phyloP scores from a whole-genome alignment of 2,329 filamentous ascomycete genomes.

The Neonectria coccinea region DNA sequence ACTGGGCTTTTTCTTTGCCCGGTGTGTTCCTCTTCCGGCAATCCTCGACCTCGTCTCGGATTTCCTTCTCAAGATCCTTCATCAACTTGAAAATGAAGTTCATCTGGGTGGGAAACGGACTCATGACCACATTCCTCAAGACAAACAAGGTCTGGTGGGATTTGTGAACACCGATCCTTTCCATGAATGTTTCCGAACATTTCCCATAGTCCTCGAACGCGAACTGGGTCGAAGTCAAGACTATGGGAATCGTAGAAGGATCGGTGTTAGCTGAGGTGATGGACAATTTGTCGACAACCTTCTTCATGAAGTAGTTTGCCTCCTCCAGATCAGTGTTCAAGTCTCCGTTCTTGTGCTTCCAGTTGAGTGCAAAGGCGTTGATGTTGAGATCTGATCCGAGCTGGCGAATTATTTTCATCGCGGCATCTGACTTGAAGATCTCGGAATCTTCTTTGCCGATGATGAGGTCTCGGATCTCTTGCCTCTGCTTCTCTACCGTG shows the following conservation, averaged over 20 bases:
- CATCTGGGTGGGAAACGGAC: constrained; percentile 55
- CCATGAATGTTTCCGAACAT: constrained; percentile 56
- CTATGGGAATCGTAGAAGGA: constrained; percentile 55
- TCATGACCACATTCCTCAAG: constrained; percentile 62
- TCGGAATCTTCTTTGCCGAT: constrained; percentile 52
- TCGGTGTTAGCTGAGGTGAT: constrained; percentile 55
- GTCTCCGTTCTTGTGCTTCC: constrained; percentile 51
- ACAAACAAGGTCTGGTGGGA: constrained; percentile 56
- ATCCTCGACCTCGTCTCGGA: constrained; percentile 46
- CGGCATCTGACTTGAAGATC: constrained; percentile 51
- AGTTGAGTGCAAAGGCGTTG: constrained; percentile 60
- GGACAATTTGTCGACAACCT: constrained; percentile 56
- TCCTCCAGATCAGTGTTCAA: constrained; percentile 60
- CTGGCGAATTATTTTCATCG: constrained; percentile 53
- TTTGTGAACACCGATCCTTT: constrained; percentile 51
- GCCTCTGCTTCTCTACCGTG: constrained; percentile 50
- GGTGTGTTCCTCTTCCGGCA: constrained; percentile 52
- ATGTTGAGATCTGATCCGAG: constrained; percentile 62
- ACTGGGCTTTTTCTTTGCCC: constrained; percentile 51
- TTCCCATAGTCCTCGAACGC: constrained; percentile 53
- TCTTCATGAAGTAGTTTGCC: constrained; percentile 61
- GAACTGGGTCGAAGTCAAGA: constrained; percentile 59
- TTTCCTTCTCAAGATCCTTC: constrained; percentile 46
- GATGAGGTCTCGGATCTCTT: constrained; percentile 54
- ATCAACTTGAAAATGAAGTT: constrained; percentile 55